Conservation (phyloP, 441 rosid genomes). For the Bocquillonia castaneifolia region DNA sequence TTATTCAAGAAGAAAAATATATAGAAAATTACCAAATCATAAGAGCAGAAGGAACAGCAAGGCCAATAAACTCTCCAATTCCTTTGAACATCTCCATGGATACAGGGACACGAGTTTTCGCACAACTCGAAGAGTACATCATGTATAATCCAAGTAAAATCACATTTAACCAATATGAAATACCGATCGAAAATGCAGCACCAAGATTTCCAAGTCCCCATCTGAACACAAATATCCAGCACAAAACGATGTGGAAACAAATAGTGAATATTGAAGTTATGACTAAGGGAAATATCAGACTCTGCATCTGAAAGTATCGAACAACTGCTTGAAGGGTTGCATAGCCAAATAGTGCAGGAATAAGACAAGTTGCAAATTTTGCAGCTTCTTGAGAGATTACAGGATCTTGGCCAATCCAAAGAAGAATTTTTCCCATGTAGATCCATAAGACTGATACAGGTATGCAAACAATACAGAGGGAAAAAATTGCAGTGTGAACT, state of each 20-base stretch:
- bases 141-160: constrained; percentile 50
- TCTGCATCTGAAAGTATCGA: constrained; percentile 58
- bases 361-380: constrained; percentile 47
- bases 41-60: constrained; percentile 69
- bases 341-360: constrained; percentile 64
- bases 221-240: constrained; percentile 60
- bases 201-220: constrained; percentile 43
- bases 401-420: constrained; percentile 63
- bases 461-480: constrained; percentile 43
- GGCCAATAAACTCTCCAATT: constrained; percentile 50
- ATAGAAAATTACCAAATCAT: constrained; percentile 59
- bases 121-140: constrained; percentile 45
- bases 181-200: constrained; percentile 52
- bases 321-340: constrained; percentile 58
- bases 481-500: constrained; percentile 49
- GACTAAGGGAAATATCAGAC: constrained; percentile 55
- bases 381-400: constrained; percentile 56
- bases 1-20: background rate
- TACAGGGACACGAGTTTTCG: constrained; percentile 42
- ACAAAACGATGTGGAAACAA: constrained; percentile 45
- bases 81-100: constrained; percentile 45
- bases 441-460: constrained; percentile 61
- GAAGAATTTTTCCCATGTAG: constrained; percentile 49
- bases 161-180: constrained; percentile 65
- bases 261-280: constrained; percentile 42